Base-by-base conservation (phyloP, 2,329 filamentous ascomycete species). In the Scedosporium dehoogii region DNA sequence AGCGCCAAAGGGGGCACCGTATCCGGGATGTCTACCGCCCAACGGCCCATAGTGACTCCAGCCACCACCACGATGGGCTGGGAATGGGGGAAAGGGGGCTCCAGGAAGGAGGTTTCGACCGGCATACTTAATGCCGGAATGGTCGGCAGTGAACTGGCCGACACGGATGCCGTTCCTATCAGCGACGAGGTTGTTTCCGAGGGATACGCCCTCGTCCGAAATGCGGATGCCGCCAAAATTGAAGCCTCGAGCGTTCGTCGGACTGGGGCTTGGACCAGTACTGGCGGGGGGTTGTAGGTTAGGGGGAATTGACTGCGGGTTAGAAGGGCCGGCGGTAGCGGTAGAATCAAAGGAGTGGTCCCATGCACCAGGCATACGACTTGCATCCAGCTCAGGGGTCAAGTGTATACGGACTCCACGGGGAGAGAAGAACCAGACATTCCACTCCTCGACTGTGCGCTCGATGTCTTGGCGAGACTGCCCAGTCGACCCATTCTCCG, bases 401-500 rank as follows among this genome's bases (percentile, higher is more conserved):
- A 79, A 67, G 1, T 68, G 70, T 48, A 85, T 74, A 2, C 67
- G 70, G 9, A 85, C 71, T 14, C 78, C 78, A 10, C 83, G 73
- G 2, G 79, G 81, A 1, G 67, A 71, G 63, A 85, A 86, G 70
- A 85, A 85, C 3, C 78, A 76, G 3, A 76, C 74, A 65, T 86
- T 85, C 83, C 83, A 86, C 66, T 84, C 79, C 56, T 73, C 68
- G 1, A 82, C 73, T 0, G 78, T 79, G 1, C 71, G 70, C 18
- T 79, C 74, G 7, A 62, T 66, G 25, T 73, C 70, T 58, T 70
- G 67, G 21, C 67, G 66, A 4, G 66, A 62, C 33, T 71, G 69
- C 3, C 64, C 67, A 2, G 48, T n/a, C 1, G 42, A 25, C 3
- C 59, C 59, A 6, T 61, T 51, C 10, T 61, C 59, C 4, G 48